phyloP scores from a whole-genome alignment of 208 protist species.

The Crithidia bombi region DNA sequence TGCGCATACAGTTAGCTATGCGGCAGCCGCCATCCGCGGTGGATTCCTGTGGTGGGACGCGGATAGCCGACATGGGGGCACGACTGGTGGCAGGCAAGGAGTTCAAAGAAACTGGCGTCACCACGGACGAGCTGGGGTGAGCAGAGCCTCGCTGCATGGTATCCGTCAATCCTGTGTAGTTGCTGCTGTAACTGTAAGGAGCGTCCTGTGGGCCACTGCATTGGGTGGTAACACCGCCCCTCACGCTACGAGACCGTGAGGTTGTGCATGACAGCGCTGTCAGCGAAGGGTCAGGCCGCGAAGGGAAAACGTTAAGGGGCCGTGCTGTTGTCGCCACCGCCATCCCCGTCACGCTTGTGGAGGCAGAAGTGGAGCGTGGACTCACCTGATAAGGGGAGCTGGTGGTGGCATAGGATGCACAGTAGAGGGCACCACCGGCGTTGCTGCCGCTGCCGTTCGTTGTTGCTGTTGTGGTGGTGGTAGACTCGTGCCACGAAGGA shows the following conservation, averaged over 20 bases:
- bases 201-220: background rate
- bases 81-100: background rate
- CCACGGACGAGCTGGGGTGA: background rate
- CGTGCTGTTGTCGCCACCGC: background rate
- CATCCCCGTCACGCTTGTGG: background rate
- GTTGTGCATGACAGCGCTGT: background rate
- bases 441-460: background rate
- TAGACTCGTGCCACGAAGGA: slow-evolving; percentile 17
- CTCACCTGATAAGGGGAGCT: background rate
- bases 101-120: background rate
- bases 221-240: background rate
- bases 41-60: background rate
- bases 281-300: background rate
- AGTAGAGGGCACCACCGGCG: background rate
- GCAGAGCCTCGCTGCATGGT: background rate
- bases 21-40: background rate
- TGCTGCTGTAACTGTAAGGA: background rate
- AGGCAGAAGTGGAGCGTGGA: background rate
- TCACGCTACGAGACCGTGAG: background rate
- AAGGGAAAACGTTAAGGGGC: background rate
- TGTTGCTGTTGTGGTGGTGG: background rate
- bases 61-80: background rate
- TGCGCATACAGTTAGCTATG: slow-evolving; percentile 16
- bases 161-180: background rate
- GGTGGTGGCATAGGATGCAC: background rate